Evolutionary conservation across 176 grass and related monocot species (phyloP).

Genomic region (Alopecurus myosuroides): DNA sequence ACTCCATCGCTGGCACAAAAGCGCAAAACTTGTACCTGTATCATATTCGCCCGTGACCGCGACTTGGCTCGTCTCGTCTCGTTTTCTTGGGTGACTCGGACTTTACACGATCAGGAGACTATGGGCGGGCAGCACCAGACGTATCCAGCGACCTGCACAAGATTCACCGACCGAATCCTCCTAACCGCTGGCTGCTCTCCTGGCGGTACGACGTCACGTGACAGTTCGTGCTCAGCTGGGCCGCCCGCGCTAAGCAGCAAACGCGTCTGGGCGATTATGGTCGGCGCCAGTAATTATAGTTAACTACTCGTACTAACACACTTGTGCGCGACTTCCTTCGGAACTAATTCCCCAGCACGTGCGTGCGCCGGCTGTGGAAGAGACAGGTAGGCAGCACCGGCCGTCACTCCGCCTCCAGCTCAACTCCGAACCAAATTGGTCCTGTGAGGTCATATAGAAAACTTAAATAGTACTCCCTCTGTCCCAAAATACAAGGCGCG

Average conservation of each 20-base stretch:
- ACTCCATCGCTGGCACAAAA: not conserved
- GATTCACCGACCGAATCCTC: not conserved
- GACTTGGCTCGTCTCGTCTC: too few relatives aligned
- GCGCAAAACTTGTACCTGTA: not conserved
- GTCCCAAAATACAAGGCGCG: too few relatives aligned
- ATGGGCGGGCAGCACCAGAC: not conserved
- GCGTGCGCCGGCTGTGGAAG: not conserved
- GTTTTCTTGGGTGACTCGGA: not conserved
- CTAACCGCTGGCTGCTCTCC: rapidly evolving
- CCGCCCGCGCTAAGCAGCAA: slow-evolving; percentile 59
- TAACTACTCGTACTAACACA: not conserved
- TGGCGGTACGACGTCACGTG: not conserved
- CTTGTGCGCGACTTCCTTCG: too few relatives aligned
- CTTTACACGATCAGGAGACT: not conserved
- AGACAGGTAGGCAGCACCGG: not conserved
- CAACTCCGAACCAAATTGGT: too few relatives aligned
- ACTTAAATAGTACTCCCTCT: too few relatives aligned
- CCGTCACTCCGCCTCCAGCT: not conserved
- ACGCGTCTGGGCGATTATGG: slow-evolving; percentile 12
- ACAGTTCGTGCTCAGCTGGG: slow-evolving; percentile 30
- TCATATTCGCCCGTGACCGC: not conserved
- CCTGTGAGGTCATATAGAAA: too few relatives aligned
- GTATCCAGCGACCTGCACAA: not conserved
- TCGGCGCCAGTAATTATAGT: not conserved
- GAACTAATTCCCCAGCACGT: not conserved